Percentiles rank a stretch among this genome's conserved stretches.
Conservation (phyloP, 2,329 filamentous ascomycete species). For the Monosporascus sp. region DNA sequence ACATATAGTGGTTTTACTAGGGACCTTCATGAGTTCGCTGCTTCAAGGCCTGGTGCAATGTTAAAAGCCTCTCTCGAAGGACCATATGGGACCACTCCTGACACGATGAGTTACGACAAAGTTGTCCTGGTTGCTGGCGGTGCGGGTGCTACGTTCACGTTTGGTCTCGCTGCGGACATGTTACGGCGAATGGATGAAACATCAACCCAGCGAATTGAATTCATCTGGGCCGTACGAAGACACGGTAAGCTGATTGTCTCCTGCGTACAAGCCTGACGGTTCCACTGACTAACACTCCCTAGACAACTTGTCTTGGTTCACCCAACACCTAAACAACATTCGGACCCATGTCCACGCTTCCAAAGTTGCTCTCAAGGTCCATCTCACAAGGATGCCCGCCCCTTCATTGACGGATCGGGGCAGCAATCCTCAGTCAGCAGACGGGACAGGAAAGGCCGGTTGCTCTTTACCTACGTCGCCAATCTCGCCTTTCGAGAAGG, state of each 20-base stretch:
- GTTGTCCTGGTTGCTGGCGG: constrained; percentile 57
- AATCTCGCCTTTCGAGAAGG: constrained; percentile 11
- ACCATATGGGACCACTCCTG: constrained; percentile 51
- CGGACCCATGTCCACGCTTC: constrained; percentile 33
- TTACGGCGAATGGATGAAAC: constrained; percentile 35
- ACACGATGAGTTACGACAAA: constrained; percentile 47
- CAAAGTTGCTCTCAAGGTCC: constrained; percentile 33
- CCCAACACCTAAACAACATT: constrained; percentile 33
- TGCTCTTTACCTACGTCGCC: constrained; percentile 3
- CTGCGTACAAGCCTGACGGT: neutral
- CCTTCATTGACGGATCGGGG: constrained; percentile 3
- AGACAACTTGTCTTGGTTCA: constrained; percentile 34
- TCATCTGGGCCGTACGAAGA: constrained; percentile 44
- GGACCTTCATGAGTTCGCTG: constrained; percentile 47
- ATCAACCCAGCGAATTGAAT: constrained; percentile 35
- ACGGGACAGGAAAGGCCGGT: constrained; percentile 8
- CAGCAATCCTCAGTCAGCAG: constrained; percentile 1
- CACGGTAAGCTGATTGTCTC: constrained; percentile 31
- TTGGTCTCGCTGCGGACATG: constrained; percentile 42
- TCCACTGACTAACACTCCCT: constrained; percentile 5
- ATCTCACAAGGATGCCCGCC: constrained; percentile 26
- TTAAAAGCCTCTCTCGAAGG: constrained; percentile 53
- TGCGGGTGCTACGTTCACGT: constrained; percentile 55
- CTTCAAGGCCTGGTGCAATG: constrained; percentile 40
- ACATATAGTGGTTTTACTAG: constrained; percentile 55